Base-by-base conservation (phyloP, 202 grass and related monocot genomes). In the Panicum virgatum region DNA sequence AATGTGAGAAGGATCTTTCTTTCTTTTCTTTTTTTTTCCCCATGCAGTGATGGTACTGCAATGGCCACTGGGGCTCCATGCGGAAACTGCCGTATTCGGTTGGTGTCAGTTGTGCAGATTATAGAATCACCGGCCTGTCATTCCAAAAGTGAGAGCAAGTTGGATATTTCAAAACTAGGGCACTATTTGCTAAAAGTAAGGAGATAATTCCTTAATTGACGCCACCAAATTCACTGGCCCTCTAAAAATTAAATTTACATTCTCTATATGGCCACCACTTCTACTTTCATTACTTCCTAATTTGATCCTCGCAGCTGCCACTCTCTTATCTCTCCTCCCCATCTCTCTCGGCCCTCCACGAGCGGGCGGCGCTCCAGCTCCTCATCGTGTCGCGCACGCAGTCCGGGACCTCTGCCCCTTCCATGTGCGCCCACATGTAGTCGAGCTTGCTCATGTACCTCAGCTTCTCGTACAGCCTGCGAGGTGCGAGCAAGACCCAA, bases 341-440 rank as follows among this genome's bases (percentile, higher is more conserved):
- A n/a, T n/a, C n/a, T n/a, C n/a, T n/a, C n/a, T n/a, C n/a, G n/a
- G n/a, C n/a, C n/a, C n/a, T 98, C 92, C 92, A 88, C 84, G 23
- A 98, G 86, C 32, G 90, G 92, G 58, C 93, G 90, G 62, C 87
- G 89, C 92, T 98, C 96, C 12, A 95, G 92, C 75, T 92, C 89
- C 0, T 90, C 90, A 75, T 98, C 95, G 47, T 95, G 95, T 83
- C 79, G 77, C 87, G 79, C 11, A 87, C 90, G 66, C 90, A 91
- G 46, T 88, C 86, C 13, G 95, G 95, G 51, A 94, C 78, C 81
- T 93, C 79, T 94, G 83, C 76, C 59, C 71, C 44, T 80, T 81
- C 71, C 69, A 98, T 68, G 82, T 93, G 92, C 40, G 82, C 78
- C 95, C 86, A 92, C 72, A 93, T 68, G 85, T 91, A 98, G 80